These are phyloP conservation scores for Urochloa ruziziensis DNA, from an alignment of 176 grass and related monocot genomes.

Conservation along the genomic window DNA sequence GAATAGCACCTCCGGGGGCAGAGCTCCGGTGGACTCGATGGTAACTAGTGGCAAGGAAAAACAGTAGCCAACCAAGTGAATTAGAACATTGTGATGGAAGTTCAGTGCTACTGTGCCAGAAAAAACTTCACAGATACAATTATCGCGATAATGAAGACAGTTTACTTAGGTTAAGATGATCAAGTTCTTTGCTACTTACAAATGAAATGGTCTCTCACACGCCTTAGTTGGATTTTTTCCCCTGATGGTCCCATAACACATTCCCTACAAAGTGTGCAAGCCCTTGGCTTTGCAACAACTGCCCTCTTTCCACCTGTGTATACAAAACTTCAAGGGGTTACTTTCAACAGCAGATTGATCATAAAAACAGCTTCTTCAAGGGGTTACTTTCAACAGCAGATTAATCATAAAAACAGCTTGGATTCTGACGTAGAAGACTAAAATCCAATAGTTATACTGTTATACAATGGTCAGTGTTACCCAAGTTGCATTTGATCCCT, in stretches of 20 bases:
- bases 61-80: not conserved
- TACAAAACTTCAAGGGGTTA: not conserved
- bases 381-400: not conserved
- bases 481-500: not conserved
- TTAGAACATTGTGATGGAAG: not conserved
- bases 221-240: constrained; percentile 53
- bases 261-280: constrained; percentile 87
- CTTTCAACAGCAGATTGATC: not conserved
- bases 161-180: not conserved
- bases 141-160: not conserved
- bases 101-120: not conserved
- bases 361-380: not conserved
- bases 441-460: constrained; percentile 1
- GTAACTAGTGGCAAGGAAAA: constrained; percentile 60
- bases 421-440: not conserved
- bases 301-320: constrained; percentile 58
- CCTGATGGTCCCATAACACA: constrained; percentile 42
- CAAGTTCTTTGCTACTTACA: constrained; percentile 50
- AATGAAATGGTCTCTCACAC: constrained; percentile 89
- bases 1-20: constrained; percentile 69
- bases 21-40: constrained; percentile 62
- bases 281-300: constrained; percentile 56
- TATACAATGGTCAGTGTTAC: not conserved
- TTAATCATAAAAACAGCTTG: not conserved
- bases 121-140: not conserved